Percentiles rank a stretch among this genome's conserved stretches.
phyloP scores from a whole-genome alignment of 1,284 basidiomycete genomes.

The Chalciporus piperatoides region DNA sequence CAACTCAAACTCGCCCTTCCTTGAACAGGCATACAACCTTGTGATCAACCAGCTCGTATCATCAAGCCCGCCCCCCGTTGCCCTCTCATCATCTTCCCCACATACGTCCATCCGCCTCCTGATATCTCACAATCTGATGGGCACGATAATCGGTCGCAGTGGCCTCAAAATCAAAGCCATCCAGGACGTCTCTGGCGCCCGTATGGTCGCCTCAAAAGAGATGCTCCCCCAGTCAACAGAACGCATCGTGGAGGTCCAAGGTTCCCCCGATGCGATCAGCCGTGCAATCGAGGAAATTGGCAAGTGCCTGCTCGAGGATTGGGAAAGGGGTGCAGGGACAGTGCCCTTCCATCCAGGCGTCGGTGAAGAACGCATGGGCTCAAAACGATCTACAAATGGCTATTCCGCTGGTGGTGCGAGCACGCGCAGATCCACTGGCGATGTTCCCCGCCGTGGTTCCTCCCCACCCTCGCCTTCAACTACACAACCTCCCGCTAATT shows the following conservation, averaged over 20 bases:
- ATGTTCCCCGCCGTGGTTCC: conserved; percentile 41
- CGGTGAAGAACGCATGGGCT: conserved; percentile 65
- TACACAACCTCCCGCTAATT: conserved; percentile 61
- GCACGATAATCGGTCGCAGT: conserved; percentile 95
- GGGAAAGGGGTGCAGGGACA: conserved; percentile 90
- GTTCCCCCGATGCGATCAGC: conserved; percentile 86
- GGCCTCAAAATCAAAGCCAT: conserved; percentile 99
- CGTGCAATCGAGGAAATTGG: conserved; percentile 93
- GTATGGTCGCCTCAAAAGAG: conserved; percentile 97
- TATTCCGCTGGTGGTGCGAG: conserved; percentile 41
- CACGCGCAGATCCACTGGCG: conserved; percentile 60
- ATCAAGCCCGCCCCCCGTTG: conserved; percentile 65
- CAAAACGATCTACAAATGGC: conserved; percentile 44
- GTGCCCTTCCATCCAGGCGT: conserved; percentile 94
- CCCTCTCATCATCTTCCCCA: conserved; percentile 59
- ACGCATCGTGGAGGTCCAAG: conserved; percentile 96
- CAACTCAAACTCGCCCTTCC: neutral
- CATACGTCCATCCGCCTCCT: conserved; percentile 93
- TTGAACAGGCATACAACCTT: conserved; percentile 82
- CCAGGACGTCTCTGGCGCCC: conserved; percentile 94
- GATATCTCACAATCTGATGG: conserved; percentile 99
- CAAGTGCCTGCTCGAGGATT: conserved; percentile 93
- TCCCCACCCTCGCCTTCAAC: conserved; percentile 58
- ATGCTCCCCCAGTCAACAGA: conserved; percentile 99
- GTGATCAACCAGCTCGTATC: conserved; percentile 90